Conservation (phyloP, 2,329 filamentous ascomycete species). For the Venturiaceae sp. region DNA sequence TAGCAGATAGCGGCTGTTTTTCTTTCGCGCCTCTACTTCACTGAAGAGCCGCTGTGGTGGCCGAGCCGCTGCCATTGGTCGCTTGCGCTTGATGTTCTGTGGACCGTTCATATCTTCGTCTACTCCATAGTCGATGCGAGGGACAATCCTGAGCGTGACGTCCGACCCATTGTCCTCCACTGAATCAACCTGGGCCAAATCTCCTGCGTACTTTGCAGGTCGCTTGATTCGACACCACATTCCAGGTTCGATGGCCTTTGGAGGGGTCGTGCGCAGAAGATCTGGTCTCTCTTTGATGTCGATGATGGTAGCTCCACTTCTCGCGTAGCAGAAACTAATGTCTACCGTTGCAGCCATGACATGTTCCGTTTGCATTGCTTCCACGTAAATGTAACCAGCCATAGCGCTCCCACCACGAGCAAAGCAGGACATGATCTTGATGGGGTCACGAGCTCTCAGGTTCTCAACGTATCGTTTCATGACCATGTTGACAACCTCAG, state of each 20-base stretch:
- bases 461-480: slow-evolving; percentile 83
- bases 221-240: slow-evolving; percentile 86
- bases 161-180: slow-evolving; percentile 90
- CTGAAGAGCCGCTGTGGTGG: slow-evolving; percentile 89
- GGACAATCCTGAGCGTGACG: slow-evolving; percentile 78
- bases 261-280: slow-evolving; percentile 82
- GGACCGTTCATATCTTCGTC: slow-evolving; percentile 62
- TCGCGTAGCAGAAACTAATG: slow-evolving; percentile 81
- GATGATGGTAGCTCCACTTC: slow-evolving; percentile 76
- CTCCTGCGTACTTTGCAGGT: slow-evolving; percentile 71
- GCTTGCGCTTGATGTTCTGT: slow-evolving; percentile 62
- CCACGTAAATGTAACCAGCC: slow-evolving; percentile 92
- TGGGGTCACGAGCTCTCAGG: slow-evolving; percentile 57
- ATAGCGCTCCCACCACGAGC: slow-evolving; percentile 73
- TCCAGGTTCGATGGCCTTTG: slow-evolving; percentile 71
- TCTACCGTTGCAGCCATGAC: slow-evolving; percentile 75
- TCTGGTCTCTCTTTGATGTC: slow-evolving; percentile 98
- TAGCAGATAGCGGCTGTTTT: slow-evolving; percentile 57
- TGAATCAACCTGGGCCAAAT: slow-evolving; percentile 85
- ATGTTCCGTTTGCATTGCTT: slow-evolving; percentile 79
- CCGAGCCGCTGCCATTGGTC: slow-evolving; percentile 46
- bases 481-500: slow-evolving; percentile 78
- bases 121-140: slow-evolving; percentile 82
- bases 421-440: slow-evolving; percentile 83
- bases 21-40: slow-evolving; percentile 85